These are phyloP conservation scores for Saitozyma podzolica DNA, from an alignment of 768 basidiomycete species.

Conservation along the genomic window DNA sequence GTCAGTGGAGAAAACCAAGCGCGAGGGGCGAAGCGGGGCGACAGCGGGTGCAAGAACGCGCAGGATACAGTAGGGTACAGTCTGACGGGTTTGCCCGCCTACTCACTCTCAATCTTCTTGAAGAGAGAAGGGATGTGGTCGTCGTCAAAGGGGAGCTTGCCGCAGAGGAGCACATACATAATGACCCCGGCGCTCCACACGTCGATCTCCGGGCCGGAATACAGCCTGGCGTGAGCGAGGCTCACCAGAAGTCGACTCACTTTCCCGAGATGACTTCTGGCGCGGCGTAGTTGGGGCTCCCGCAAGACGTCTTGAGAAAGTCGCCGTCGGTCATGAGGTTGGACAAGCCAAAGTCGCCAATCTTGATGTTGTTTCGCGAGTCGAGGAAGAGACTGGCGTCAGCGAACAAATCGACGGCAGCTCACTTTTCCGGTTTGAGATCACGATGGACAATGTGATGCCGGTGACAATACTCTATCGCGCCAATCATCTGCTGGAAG, in stretches of 20 bases:
- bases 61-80: too few species aligned
- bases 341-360: conserved; percentile 97
- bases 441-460: conserved; percentile 98
- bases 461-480: conserved; percentile 93
- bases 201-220: conserved; percentile 97
- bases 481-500: conserved; percentile 98
- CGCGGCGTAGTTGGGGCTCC: conserved; percentile 97
- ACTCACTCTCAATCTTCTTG: conserved; percentile 79
- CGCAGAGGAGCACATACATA: conserved; percentile 95
- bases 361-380: conserved; percentile 68
- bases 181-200: conserved; percentile 99
- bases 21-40: too few species aligned
- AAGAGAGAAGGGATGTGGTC: conserved; percentile 90
- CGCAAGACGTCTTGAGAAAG: conserved; percentile 95
- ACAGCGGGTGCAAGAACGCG: too few species aligned
- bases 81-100: neutral
- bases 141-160: conserved; percentile 93
- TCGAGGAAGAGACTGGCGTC: conserved; percentile 56
- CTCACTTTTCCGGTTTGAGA: conserved; percentile 89
- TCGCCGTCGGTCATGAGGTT: conserved; percentile 96
- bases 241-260: conserved; percentile 36
- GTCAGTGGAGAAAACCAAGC: neutral
- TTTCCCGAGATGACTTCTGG: conserved; percentile 96
- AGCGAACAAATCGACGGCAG: conserved; percentile 61
- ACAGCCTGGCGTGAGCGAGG: conserved; percentile 57